phyloP scores from a whole-genome alignment of 768 basidiomycete species.

The Panaeolus papilionaceus region DNA sequence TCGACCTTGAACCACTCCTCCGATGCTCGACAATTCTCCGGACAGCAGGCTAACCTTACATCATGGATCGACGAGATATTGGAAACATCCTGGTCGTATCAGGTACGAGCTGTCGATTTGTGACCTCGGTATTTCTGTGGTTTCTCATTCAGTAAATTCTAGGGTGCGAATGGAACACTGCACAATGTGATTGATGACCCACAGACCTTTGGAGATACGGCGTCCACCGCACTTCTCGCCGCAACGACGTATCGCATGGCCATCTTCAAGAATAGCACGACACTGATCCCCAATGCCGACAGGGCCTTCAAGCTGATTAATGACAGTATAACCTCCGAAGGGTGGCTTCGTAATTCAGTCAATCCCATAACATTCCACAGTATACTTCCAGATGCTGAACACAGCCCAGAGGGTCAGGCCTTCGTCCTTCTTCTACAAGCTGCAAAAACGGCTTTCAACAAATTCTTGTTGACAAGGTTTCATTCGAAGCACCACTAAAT shows the following conservation, averaged over 20 bases:
- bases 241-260: constrained; percentile 62
- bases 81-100: constrained; percentile 46
- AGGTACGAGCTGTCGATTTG: constrained; percentile 36
- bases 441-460: constrained; percentile 37
- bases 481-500: neutral
- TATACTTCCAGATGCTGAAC: constrained; percentile 37
- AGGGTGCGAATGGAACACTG: constrained; percentile 53
- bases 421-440: constrained; percentile 62
- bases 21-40: constrained; percentile 40
- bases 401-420: constrained; percentile 65
- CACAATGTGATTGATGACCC: constrained; percentile 58
- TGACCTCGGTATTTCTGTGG: neutral
- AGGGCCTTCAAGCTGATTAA: constrained; percentile 44
- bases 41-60: constrained; percentile 50
- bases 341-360: constrained; percentile 53
- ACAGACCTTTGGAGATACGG: constrained; percentile 57
- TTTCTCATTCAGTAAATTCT: constrained; percentile 11
- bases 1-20: constrained; percentile 55
- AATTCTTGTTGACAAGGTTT: neutral
- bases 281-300: constrained; percentile 46
- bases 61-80: constrained; percentile 64
- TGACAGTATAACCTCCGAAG: constrained; percentile 43
- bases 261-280: constrained; percentile 41
- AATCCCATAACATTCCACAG: constrained; percentile 57
- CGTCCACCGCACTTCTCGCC: constrained; percentile 64